Evolutionary conservation across 176 grass and related monocot genomes (phyloP), one percentile per base, ranked within the genome.

Genomic region (Panicum miliaceum): DNA sequence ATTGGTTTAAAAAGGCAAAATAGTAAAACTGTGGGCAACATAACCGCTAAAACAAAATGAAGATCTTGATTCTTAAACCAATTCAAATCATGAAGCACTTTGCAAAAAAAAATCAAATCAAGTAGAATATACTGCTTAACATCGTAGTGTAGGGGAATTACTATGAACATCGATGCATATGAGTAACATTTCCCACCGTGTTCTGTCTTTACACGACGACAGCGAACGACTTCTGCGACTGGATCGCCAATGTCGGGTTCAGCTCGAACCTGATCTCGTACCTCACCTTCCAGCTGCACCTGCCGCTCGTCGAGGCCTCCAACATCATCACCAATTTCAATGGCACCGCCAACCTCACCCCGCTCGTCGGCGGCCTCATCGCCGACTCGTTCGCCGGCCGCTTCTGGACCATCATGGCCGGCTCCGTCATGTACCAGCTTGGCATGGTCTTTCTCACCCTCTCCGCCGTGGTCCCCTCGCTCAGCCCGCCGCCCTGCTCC

Each of bases 181-280:
- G 23, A 13, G 51, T 91, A 60, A 76, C 58, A 18, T 42, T 82
- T 68, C 73, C 61, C 42, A 37, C 37, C 45, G 7, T 67, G n/a
- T 4, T 38, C 2, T 60, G 5, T 38, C 2, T 68, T 12, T 52
- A 20, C 78, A 52, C 34, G 4, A 1, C 51, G 68, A 32, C 92
- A 94, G 95, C 92, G 42, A 97, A 94, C 64, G 94, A 97, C 78
- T 67, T 92, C 26, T 89, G 95, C 60, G 90, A 94, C 50, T 63
- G 95, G 27, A 86, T 92, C 6, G 92, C 92, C 3, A 82, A 86
- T 32, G 76, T 82, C 3, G 95, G 95, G 22, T 94, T 97, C 78
- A 76, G 65, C 20, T 73, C 95, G 22, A 97, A 97, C 86, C 88
- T 94, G 92, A 94, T 97, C 84, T 86, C 92, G 5, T 97, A 97